Conservation (phyloP, 2,329 filamentous ascomycete species). For the Coleophoma eucalyptorum region DNA sequence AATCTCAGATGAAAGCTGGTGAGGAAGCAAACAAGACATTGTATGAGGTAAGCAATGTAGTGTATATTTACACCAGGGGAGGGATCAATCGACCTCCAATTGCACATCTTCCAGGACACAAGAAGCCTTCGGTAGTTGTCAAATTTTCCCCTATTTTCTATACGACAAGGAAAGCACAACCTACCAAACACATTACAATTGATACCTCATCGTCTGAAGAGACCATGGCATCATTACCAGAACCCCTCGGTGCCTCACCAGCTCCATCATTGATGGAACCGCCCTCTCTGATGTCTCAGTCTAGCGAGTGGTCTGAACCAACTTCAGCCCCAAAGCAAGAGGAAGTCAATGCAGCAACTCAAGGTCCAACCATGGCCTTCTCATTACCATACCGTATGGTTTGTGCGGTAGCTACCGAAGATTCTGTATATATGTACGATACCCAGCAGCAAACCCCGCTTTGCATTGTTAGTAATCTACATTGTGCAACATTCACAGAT, state of each 20-base stretch:
- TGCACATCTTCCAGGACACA: conserved; percentile 91
- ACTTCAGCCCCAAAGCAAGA: conserved; percentile 43
- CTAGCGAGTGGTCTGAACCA: conserved; percentile 45
- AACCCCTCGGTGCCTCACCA: conserved; percentile 59
- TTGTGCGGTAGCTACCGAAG: conserved; percentile 95
- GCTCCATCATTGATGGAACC: conserved; percentile 74
- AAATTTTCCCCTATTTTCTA: conserved; percentile 92
- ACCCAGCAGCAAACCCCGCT: conserved; percentile 94
- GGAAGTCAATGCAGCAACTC: conserved; percentile 40
- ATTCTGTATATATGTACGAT: conserved; percentile 91
- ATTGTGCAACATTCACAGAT: conserved; percentile 97
- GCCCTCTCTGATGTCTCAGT: conserved; percentile 55
- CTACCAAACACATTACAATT: conserved; percentile 87
- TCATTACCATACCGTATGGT: conserved; percentile 88
- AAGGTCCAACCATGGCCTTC: conserved; percentile 70
- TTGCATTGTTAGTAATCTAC: conserved; percentile 92
- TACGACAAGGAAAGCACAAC: conserved; percentile 66
- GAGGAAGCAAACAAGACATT: conserved; percentile 66
- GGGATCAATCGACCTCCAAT: conserved; percentile 96
- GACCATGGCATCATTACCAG: conserved; percentile 76
- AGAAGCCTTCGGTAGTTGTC: conserved; percentile 95
- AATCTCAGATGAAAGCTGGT: conserved; percentile 63
- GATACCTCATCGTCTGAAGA: conserved; percentile 89
- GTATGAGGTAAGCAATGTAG: conserved; percentile 92
- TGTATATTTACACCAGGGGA: conserved; percentile 95